Evolutionary conservation across 2,329 filamentous ascomycete genomes (phyloP), one percentile per base, ranked within the genome.

Genomic region (Aspergillus jensenii): DNA sequence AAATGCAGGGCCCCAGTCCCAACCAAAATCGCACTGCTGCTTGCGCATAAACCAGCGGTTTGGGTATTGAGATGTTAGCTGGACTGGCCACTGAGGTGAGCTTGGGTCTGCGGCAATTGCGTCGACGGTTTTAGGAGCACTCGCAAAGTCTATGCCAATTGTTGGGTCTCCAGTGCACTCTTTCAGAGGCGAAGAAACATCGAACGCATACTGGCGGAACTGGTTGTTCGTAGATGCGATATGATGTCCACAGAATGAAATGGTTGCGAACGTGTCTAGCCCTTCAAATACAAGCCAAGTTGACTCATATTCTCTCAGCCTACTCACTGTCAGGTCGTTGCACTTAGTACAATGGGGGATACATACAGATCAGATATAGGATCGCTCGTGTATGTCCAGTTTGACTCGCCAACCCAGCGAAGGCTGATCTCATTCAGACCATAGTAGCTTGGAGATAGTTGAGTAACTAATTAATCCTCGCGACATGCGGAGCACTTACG

Each of bases 1-100:
- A 66, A 87, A 86, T 0, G 81, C 82, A 9, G 83, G 83, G 9
- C 83, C 83, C 84, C 84, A 86, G 59, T 87, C 84, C 85, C 85
- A 88, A 2, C 86, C 86, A 67, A 87, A 87, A 67, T 87, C 84
- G 7, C 77, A 83, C 67, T 87, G 82, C 65, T 87, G 81, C 65
- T 87, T 87, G 31, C 85, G 78, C 37, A 87, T 81, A 60, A 82
- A 85, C 67, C 81, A 78, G 6, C 82, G 76, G 57, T 85, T 81
- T 0, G 75, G 68, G 49, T 83, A 84, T 60, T 85, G 82, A 56
- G 78, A 84, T 0, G 76, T 48, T 15, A 75, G 69, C 61, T 85
- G 75, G 3, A 84, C 76, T 0, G 83, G 82, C 81, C 82, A 86
- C 41, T 75, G 78, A 76, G 40, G 6, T 60, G 81, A 78, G 3